phyloP scores from a whole-genome alignment of 2,329 filamentous ascomycete species.

The Chrysosporium queenslandicum region DNA sequence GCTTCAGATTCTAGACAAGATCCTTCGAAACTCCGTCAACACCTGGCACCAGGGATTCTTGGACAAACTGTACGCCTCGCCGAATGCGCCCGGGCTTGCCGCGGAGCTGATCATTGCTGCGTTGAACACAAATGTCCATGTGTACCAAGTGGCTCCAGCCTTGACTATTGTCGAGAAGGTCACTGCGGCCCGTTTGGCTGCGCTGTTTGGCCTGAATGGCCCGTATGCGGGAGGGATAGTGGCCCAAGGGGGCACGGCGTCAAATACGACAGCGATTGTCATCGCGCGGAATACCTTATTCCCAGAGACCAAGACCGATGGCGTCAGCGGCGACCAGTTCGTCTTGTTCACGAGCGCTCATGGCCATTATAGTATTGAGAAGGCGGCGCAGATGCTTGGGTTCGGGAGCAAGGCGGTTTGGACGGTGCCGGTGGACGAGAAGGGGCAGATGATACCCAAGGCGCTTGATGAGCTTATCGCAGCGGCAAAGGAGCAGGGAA shows the following conservation, averaged over 20 bases:
- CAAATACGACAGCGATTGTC: slow-evolving; percentile 75
- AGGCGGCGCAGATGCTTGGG: slow-evolving; percentile 83
- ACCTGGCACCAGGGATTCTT: slow-evolving; percentile 98
- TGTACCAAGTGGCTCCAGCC: slow-evolving; percentile 87
- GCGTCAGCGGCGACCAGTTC: slow-evolving; percentile 56
- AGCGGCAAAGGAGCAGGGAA: slow-evolving; percentile 54
- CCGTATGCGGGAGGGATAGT: slow-evolving; percentile 61
- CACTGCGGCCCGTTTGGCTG: slow-evolving; percentile 62
- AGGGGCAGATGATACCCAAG: slow-evolving; percentile 60
- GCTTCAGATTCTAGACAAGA: slow-evolving; percentile 56
- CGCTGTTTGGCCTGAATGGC: slow-evolving; percentile 64
- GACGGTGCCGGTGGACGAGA: slow-evolving; percentile 60
- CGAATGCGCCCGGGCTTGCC: slow-evolving; percentile 74
- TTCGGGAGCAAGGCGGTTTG: slow-evolving; percentile 67
- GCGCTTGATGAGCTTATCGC: slow-evolving; percentile 55
- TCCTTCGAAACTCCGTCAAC: slow-evolving; percentile 83
- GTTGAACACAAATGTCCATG: slow-evolving; percentile 88
- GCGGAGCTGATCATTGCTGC: slow-evolving; percentile 75
- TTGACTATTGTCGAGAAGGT: slow-evolving; percentile 80
- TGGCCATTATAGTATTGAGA: slow-evolving; percentile 90
- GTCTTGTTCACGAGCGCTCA: slow-evolving; percentile 81
- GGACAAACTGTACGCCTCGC: slow-evolving; percentile 88
- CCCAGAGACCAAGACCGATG: slow-evolving; percentile 63
- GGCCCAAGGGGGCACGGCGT: slow-evolving; percentile 69
- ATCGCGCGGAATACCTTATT: slow-evolving; percentile 80